Conservation (phyloP, 176 grass and related monocot species). For the Oropetium thomaeum region DNA sequence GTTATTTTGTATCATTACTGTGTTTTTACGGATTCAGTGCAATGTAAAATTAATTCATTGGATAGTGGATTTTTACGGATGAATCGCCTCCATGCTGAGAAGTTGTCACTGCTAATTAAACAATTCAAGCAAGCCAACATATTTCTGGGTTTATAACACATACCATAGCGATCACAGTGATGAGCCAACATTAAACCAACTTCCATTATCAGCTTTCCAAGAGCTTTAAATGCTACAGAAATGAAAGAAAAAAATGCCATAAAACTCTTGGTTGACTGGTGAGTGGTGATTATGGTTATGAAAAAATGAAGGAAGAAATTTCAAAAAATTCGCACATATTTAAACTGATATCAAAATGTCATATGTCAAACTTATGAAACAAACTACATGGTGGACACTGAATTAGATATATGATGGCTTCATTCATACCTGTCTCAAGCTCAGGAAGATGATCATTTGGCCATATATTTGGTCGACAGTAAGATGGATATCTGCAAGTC, state of each 20-base stretch:
- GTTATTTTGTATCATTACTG: background rate
- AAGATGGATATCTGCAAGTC: slow-evolving; percentile 80
- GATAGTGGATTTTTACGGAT: background rate
- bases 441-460: slow-evolving; percentile 56
- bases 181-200: slow-evolving; percentile 88
- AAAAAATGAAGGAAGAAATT: background rate
- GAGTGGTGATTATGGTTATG: background rate
- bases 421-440: slow-evolving; percentile 66
- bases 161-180: slow-evolving; percentile 93
- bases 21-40: background rate
- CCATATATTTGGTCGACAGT: slow-evolving; percentile 91
- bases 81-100: background rate
- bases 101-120: background rate
- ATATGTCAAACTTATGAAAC: too few species aligned
- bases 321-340: background rate
- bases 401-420: background rate
- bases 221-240: slow-evolving; percentile 76
- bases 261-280: too few species aligned
- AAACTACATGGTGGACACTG: background rate
- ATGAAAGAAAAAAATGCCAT: background rate
- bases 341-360: too few species aligned
- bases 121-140: background rate
- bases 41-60: background rate
- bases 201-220: slow-evolving; percentile 84
- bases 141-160: slow-evolving; percentile 8